Evolutionary conservation across 305 asterid genomes (phyloP), one percentile per base, ranked within the genome.

Genomic region (Ajuga reptans): DNA sequence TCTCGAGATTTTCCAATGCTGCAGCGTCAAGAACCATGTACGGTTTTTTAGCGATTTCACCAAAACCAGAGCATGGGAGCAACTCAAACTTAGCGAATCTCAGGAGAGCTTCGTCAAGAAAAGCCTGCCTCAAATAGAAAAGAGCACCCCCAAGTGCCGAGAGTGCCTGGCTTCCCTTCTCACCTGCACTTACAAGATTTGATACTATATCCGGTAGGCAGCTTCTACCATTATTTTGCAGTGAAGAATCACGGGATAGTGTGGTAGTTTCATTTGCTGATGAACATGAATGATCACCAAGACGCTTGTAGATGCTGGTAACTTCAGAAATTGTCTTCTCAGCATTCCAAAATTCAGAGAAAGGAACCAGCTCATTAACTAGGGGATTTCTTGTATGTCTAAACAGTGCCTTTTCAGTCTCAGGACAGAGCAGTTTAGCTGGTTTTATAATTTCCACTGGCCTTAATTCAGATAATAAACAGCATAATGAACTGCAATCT

Each of bases 371-470:
- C 74, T 93, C 97, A 66, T 89, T 93, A 21, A 89, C 87, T 52
- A 93, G 81, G 60, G 97, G 95, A 75, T 80, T 85, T 77, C 96
- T 85, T 36, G 97, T 91, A 70, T 93, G 89, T 66, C 91, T 82
- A 68, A 79, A 51, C 77, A 93, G 78, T 50, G 86, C 87, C 79
- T 81, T 86, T 81, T 93, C 97, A 6, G 99, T 85, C 74, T 87
- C 95, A 46, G 84, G 83, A 66, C 95, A 84, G 73, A 91, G 95
- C 80, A 91, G 76, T 84, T 91, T 89, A 57, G 95, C 87, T 54
- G 99, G 99, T 78, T 91, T 91, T 72, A 93, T 71, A 64, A 93
- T 85, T 79, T 93, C 99, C 69, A 93, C 96, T 2, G 99, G 99
- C 76, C 99, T 86, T 68, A 93, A 83, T 82, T 91, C 96, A 77